A percentile compares a stretch with the other conserved stretches of the same genome.
These are phyloP conservation scores for Fusarium succisae DNA, from an alignment of 2,329 filamentous ascomycete species.

Conservation along the genomic window DNA sequence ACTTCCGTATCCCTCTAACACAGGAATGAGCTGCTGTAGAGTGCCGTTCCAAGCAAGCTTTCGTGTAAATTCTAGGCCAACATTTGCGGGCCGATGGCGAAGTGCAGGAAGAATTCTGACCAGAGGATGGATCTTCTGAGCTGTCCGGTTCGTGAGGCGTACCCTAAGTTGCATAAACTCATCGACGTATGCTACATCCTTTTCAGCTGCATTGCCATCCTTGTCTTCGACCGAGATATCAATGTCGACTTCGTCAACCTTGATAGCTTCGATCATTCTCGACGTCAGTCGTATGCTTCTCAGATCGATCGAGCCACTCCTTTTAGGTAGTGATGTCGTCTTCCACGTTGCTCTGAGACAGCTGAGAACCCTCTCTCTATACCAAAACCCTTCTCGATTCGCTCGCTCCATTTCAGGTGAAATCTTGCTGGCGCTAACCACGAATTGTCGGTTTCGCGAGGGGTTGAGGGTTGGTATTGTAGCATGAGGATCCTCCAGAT, in stretches of 20 bases:
- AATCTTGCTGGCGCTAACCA: slow-evolving; percentile 82
- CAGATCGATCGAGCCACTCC: slow-evolving; percentile 77
- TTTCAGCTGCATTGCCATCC: slow-evolving; percentile 33
- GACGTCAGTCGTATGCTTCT: slow-evolving; percentile 77
- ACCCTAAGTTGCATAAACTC: slow-evolving; percentile 75
- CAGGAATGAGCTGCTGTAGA: slow-evolving; percentile 76
- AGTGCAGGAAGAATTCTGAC: slow-evolving; percentile 81
- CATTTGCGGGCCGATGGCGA: slow-evolving; percentile 74
- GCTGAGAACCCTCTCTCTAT: slow-evolving; percentile 81
- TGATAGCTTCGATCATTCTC: slow-evolving; percentile 85
- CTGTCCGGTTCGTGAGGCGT: slow-evolving; percentile 78
- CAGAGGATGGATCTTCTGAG: slow-evolving; percentile 73
- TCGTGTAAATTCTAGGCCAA: slow-evolving; percentile 82
- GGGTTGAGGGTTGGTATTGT: slow-evolving; percentile 83
- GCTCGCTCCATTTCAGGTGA: slow-evolving; percentile 82
- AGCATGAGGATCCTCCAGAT: slow-evolving; percentile 78
- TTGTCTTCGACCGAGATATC: slow-evolving; percentile 63
- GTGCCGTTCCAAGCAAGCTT: slow-evolving; percentile 88
- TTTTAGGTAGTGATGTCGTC: slow-evolving; percentile 59
- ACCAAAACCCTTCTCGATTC: slow-evolving; percentile 89
- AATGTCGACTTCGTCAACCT: slow-evolving; percentile 80
- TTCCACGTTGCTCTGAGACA: slow-evolving; percentile 77
- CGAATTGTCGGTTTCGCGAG: slow-evolving; percentile 88
- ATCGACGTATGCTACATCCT: slow-evolving; percentile 49
- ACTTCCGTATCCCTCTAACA: slow-evolving; percentile 67